Evolutionary conservation across 805 yeast species (phyloP), one percentile per base, ranked within the genome.

Genomic region (Candida pseudofarinosa): DNA sequence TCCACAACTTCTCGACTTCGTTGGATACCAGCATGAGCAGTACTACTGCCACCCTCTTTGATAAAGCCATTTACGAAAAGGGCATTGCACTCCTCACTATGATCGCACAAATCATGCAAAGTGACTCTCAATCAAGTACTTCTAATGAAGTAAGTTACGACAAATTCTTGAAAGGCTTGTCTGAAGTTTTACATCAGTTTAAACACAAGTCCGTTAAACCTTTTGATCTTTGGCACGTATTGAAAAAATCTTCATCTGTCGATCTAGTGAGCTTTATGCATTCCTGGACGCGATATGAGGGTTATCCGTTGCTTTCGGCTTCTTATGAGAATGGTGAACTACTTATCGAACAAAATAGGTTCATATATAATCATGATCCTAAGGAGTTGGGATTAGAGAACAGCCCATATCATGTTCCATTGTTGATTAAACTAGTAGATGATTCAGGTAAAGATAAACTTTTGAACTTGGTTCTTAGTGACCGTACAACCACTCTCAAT

Each of bases 201-300:
- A 53, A 68, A 46, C 67, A 43, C 45, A 65, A 69, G 19, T 37
- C 71, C 1, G 63, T 80, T 43, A 76, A 73, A 48, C 73, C 81
- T 1, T 50, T 62, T 18, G 82, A 80, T 38, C 54, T 81, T 16
- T 82, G 86, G 87, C 64, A 59, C 31, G 60, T 58, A 19, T 53
- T 73, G 39, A 58, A 63, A 53, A 48, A 67, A 36, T 43, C 47
- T 2, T 52, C 64, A 3, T 54, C 67, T 4, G 53, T 69, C 35
- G 82, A 80, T 51, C 51, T 80, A n/a, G 59, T 72, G 17, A 63
- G 73, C 0, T 77, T 81, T 40, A 63, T 75, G 47, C 73, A 77
- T 47, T 74, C 86, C 1, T 83, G 88, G 89, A 60, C 75, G 2
- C 71, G 77, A 52, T 59, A 72, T 12, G 71, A 82, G 0, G 89